These are phyloP conservation scores for Streptanthus diversifolius DNA, from an alignment of 345 rosid genomes.

Conservation along the genomic window DNA sequence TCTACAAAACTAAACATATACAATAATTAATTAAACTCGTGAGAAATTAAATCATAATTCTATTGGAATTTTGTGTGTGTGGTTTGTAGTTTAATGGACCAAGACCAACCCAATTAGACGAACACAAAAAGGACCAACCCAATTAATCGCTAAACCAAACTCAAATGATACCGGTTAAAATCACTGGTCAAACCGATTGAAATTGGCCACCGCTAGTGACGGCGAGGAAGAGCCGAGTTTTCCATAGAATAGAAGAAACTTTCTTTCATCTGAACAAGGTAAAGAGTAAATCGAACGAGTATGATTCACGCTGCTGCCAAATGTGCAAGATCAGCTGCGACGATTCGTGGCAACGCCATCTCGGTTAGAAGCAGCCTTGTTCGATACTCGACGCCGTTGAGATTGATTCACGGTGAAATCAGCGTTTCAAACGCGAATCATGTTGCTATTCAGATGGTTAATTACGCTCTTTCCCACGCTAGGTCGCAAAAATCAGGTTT, in stretches of 20 bases:
- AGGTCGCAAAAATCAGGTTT: slow-evolving; percentile 73
- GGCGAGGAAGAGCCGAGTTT: slow-evolving; percentile 13
- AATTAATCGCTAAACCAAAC: neutral
- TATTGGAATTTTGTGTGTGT: too few species aligned
- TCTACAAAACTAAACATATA: neutral
- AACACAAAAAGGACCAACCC: too few species aligned
- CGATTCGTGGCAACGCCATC: slow-evolving; percentile 18
- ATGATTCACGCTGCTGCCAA: slow-evolving; percentile 49
- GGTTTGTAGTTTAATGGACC: too few species aligned
- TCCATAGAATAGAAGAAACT: neutral
- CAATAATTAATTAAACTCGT: neutral
- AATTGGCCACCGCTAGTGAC: neutral
- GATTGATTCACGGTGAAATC: slow-evolving; percentile 51
- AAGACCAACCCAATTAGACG: too few species aligned
- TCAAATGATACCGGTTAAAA: neutral
- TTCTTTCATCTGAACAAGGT: neutral
- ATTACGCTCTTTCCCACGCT: slow-evolving; percentile 75
- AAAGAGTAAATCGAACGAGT: slow-evolving; percentile 3
- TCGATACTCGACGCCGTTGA: slow-evolving; percentile 23
- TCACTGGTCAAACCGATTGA: neutral
- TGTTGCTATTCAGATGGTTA: slow-evolving; percentile 82
- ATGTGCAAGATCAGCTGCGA: slow-evolving; percentile 29
- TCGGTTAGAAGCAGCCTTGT: neutral
- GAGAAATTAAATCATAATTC: neutral
- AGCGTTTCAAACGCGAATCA: slow-evolving; percentile 48